Base-by-base conservation (phyloP, 2,329 filamentous ascomycete species). In the Fonsecaea erecta region DNA sequence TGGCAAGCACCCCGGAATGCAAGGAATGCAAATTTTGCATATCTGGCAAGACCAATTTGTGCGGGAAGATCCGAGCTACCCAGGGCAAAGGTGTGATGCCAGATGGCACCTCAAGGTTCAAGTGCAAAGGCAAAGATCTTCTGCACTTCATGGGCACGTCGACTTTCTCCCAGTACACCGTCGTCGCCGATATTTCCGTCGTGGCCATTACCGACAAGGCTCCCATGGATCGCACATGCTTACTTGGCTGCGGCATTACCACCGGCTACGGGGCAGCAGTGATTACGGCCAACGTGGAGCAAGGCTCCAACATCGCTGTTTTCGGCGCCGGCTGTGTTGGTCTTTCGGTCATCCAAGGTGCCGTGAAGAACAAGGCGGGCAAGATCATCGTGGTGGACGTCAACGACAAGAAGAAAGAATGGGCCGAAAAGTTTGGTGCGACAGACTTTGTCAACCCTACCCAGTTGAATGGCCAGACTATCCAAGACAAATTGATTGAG, bases 131-230 rank as follows among this genome's bases (percentile, higher is more conserved):
- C 80, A 90, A 97, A 83, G 91, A 96, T 74, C 86, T 99, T 68
- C 88, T 98, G 65, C 95, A 98, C 84, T 99, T 98, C 84, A 99
- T 99, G 95, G 95, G 95, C 75, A 97, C 92, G 63, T 97, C 93
- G 40, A 99, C 95, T 73, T 99, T 99, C 85, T 96, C 92, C 34
- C 95, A 99, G 82, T 99, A 96, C 84, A 98, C 95, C 64, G 95
- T 99, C 70, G 92, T 99, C 40, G 94, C 95, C 78, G 95, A 99
- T 79, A 98, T 99, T 81, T 97, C 93, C 55, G 95, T 97, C 64
- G 95, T 99, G 30, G 90, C 93, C 68, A 93, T 99, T 72, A 93
- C 93, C 73, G 86, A 87, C 66, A 88, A 96, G 74, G 95, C 95
- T 14, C 91, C 92, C 68, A 96, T 97, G 88, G 95, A 99, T 85